Base-by-base conservation (phyloP, 140 eudicot species). In the Erigeron philadelphicus region DNA sequence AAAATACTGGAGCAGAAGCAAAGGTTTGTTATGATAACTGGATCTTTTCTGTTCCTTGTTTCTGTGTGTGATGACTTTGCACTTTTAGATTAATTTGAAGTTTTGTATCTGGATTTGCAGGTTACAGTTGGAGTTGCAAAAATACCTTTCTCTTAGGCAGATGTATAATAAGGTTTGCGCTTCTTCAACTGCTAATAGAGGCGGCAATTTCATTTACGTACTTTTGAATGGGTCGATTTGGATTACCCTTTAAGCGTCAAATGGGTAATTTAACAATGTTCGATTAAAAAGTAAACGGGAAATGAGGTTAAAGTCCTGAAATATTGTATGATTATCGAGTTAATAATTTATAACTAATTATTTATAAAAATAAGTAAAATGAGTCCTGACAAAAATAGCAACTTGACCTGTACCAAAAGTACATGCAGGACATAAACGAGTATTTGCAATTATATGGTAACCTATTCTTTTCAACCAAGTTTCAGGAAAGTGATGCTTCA, bases 1-100 rank as follows among this genome's bases (percentile, higher is more conserved):
- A 93, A 87, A 87, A 84, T 93, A 68, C 80, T 93, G 68, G 98
- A 93, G 79, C 96, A 89, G 83, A 89, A 93, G 66, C 90, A 85
- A 79, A 93, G 98, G 98, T 93, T 69, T 40, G 80, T 65, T 72
- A 61, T 3, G 43, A 19, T 41, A 8, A 67, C 7, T 11, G 17
- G 23, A 13, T 16, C 38, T 11, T 23, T 64, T 42, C 9, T 11
- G 9, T 49, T 62, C 38, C 19, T 61, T 66, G 58, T n/a, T 67
- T 21, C 41, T 40, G 64, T 41, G 42, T 3, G 67, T 45, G 18
- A 55, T 18, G 11, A 58, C 72, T 46, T 9, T 68, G 42, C 61
- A 61, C 77, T 50, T 41, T 50, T 63, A 53, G 59, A 76, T 65
- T 6, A 61, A 46, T 53, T 43, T 8, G 52, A 31, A 23, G 13